These are phyloP conservation scores for Coprinopsis sp. DNA, from an alignment of 768 basidiomycete genomes.

Conservation along the genomic window DNA sequence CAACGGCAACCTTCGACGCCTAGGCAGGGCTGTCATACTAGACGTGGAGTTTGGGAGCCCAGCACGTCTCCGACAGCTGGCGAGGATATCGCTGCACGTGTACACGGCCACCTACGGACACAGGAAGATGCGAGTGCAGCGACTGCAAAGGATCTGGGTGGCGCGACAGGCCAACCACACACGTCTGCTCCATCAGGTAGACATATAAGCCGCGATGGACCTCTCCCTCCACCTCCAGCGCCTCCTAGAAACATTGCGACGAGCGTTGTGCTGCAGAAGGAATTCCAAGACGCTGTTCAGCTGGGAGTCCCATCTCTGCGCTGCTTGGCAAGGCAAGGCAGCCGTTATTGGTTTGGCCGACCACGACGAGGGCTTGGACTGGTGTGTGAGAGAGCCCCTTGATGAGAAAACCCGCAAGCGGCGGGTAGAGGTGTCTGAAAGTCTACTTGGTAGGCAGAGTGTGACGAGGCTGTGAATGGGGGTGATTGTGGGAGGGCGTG, in stretches of 20 bases:
- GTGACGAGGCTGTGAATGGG: slow-evolving; percentile 39
- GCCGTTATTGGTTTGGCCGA: slow-evolving; percentile 68
- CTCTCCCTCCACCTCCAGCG: too few species aligned
- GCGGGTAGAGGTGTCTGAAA: slow-evolving; percentile 31
- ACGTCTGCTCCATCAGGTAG: too few species aligned
- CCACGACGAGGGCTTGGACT: slow-evolving; percentile 15
- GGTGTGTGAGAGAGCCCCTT: slow-evolving; percentile 34
- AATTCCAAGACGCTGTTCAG: slow-evolving; percentile 94
- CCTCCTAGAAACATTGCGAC: slow-evolving; percentile 47
- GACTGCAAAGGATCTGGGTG: slow-evolving; percentile 12
- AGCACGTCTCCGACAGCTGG: background rate
- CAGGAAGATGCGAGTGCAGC: too few species aligned
- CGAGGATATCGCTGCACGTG: background rate
- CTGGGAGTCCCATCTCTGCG: slow-evolving; percentile 90
- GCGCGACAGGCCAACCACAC: too few species aligned
- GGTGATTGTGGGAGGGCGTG: slow-evolving; percentile 32
- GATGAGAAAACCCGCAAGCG: slow-evolving; percentile 54
- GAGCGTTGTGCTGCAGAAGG: slow-evolving; percentile 79
- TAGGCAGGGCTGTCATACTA: slow-evolving; percentile 57
- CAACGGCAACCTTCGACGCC: slow-evolving; percentile 62
- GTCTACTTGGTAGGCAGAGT: slow-evolving; percentile 46
- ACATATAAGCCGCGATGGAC: too few species aligned
- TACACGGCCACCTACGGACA: background rate
- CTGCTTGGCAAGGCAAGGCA: slow-evolving; percentile 85
- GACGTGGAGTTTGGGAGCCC: slow-evolving; percentile 53